A percentile compares a stretch with the other conserved stretches of the same genome.
These are phyloP conservation scores for Jamesozyma jinghongensis DNA, from an alignment of 805 yeast species.

Conservation along the genomic window DNA sequence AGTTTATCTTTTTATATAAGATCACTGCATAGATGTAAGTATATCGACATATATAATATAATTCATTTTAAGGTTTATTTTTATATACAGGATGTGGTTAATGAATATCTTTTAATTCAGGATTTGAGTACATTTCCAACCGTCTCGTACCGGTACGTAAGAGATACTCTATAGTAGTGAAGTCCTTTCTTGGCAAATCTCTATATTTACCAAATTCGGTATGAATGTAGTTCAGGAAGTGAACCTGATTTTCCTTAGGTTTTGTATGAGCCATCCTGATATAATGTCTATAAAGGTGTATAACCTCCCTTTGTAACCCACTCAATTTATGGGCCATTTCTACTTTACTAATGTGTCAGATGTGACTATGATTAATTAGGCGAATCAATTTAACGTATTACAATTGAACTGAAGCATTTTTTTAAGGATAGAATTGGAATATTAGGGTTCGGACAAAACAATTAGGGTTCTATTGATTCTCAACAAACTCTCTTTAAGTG, in stretches of 20 bases:
- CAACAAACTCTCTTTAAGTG: too few species aligned
- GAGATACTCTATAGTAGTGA: slow-evolving; percentile 77
- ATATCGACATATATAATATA: background rate
- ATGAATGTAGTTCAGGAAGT: slow-evolving; percentile 41
- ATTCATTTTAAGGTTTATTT: background rate
- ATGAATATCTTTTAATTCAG: slow-evolving; percentile 61
- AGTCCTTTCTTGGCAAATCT: slow-evolving; percentile 62
- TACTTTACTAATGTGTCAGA: background rate
- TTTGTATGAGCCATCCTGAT: slow-evolving; percentile 38
- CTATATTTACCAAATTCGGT: slow-evolving; percentile 55
- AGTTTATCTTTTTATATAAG: slow-evolving; percentile 41
- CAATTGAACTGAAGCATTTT: too few species aligned
- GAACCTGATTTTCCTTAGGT: slow-evolving; percentile 37
- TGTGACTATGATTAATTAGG: too few species aligned
- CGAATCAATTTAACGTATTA: too few species aligned
- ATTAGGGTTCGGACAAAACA: too few species aligned
- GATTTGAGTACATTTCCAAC: slow-evolving; percentile 61
- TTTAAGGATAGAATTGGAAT: too few species aligned
- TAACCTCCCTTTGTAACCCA: slow-evolving; percentile 46
- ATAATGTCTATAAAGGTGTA: slow-evolving; percentile 41
- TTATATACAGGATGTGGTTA: slow-evolving; percentile 7
- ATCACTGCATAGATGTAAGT: background rate
- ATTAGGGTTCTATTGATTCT: too few species aligned
- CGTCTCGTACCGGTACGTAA: slow-evolving; percentile 66
- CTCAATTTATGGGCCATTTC: slow-evolving; percentile 28